These are phyloP conservation scores for Tylopilus felleus DNA, from an alignment of 768 basidiomycete genomes.

Conservation along the genomic window DNA sequence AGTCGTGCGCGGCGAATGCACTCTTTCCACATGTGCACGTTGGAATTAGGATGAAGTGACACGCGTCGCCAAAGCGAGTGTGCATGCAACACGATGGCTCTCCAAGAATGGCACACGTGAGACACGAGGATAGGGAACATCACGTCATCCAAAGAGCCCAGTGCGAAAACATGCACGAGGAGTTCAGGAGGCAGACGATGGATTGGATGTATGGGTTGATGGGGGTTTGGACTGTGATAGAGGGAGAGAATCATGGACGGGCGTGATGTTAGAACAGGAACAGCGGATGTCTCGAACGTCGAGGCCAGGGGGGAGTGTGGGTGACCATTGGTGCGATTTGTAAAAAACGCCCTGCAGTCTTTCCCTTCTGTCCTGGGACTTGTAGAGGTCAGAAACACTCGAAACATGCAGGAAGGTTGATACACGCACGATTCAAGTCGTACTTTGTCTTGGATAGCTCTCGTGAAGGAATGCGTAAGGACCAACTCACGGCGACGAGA, in stretches of 20 bases:
- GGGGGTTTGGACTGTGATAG: conserved; percentile 21
- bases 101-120: conserved; percentile 67
- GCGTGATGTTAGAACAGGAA: conserved; percentile 18
- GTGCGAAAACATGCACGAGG: conserved; percentile 58
- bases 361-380: conserved; percentile 18
- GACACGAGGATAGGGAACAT: conserved; percentile 62
- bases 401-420: not conserved
- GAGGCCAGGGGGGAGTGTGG: conserved; percentile 14
- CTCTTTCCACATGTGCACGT: conserved; percentile 57
- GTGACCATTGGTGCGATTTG: conserved; percentile 21
- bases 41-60: conserved; percentile 40
- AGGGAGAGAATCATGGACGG: conserved; percentile 29
- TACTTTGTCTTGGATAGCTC: conserved; percentile 43
- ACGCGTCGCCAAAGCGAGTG: conserved; percentile 66
- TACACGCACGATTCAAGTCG: conserved; percentile 30
- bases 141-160: conserved; percentile 53
- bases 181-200: conserved; percentile 60
- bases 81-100: conserved; percentile 55
- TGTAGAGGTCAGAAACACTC: conserved; percentile 7
- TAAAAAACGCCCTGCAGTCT: conserved; percentile 18
- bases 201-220: conserved; percentile 46
- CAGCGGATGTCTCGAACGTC: conserved; percentile 14
- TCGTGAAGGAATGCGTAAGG: conserved; percentile 50
- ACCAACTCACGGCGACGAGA: conserved; percentile 46
- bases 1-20: conserved; percentile 57